Percentiles rank a stretch among this genome's conserved stretches.
phyloP scores from a whole-genome alignment of 23 red algal species.

The Gracilaria domingensis region DNA sequence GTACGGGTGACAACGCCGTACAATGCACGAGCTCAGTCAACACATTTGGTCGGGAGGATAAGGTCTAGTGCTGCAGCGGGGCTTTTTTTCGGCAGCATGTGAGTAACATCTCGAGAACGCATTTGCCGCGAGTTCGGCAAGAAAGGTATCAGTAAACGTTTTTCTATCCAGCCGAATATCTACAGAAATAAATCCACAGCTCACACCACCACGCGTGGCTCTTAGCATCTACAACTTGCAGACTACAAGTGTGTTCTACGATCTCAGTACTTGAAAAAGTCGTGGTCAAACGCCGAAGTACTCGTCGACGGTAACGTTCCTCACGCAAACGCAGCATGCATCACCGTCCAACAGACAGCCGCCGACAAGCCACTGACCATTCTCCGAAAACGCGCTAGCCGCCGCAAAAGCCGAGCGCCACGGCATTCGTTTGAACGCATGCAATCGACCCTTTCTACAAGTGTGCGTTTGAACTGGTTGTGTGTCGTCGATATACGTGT shows the following conservation, averaged over 20 bases:
- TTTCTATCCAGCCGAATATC: too few relatives aligned
- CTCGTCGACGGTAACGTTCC: slow-evolving; percentile 52
- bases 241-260: neutral
- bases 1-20: too few relatives aligned
- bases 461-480: too few relatives aligned
- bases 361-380: slow-evolving; percentile 31
- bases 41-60: too few relatives aligned
- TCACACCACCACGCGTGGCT: too few relatives aligned
- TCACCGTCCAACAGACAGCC: slow-evolving; percentile 49
- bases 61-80: too few relatives aligned
- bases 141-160: too few relatives aligned
- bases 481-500: neutral
- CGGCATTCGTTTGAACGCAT: slow-evolving; percentile 47
- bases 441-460: neutral
- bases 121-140: too few relatives aligned
- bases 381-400: slow-evolving; percentile 44
- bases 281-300: slow-evolving; percentile 5
- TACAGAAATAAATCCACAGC: too few relatives aligned
- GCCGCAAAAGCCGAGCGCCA: slow-evolving; percentile 55
- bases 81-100: too few relatives aligned
- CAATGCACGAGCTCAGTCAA: too few relatives aligned
- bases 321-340: slow-evolving; percentile 48
- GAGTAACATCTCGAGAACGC: too few relatives aligned
- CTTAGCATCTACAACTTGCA: neutral
- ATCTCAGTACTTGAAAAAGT: neutral